phyloP scores from a whole-genome alignment of 306 rosid genomes.

The Betula pendula region DNA sequence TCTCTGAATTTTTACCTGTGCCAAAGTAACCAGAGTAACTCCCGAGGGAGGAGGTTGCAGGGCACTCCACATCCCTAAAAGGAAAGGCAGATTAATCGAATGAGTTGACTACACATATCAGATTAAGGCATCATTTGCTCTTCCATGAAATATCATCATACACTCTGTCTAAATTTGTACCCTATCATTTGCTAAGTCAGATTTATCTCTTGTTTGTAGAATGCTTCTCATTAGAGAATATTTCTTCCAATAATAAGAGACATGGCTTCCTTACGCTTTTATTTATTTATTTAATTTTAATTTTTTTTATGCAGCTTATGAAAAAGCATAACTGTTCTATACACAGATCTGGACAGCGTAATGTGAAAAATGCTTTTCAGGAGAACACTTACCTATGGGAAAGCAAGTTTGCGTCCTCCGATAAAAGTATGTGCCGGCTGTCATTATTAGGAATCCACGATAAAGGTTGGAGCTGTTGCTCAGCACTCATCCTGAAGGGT shows the following conservation, averaged over 20 bases:
- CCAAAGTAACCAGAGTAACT: conserved; percentile 57
- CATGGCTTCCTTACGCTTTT: neutral
- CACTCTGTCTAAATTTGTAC: neutral
- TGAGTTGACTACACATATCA: conserved; percentile 8
- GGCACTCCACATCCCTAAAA: conserved; percentile 74
- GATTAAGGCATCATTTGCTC: neutral
- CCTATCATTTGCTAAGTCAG: neutral
- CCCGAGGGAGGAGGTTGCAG: conserved; percentile 58
- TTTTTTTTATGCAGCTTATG: neutral
- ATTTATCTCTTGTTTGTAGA: neutral
- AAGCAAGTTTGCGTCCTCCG: conserved; percentile 69
- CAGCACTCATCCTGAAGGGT: conserved; percentile 64
- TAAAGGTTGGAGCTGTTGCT: conserved; percentile 72
- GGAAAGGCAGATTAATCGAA: conserved; percentile 5
- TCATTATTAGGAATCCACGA: conserved; percentile 62
- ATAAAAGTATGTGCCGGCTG: conserved; percentile 50
- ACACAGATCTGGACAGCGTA: neutral
- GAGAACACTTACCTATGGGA: conserved; percentile 54
- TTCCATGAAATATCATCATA: conserved; percentile 6
- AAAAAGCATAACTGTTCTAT: neutral
- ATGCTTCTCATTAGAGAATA: neutral
- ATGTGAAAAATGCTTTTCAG: neutral
- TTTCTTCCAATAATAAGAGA: neutral
- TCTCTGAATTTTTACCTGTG: conserved; percentile 46
- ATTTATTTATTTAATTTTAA: neutral